These are phyloP conservation scores for Cytospora schulzeri DNA, from an alignment of 2,329 filamentous ascomycete genomes.

Conservation along the genomic window DNA sequence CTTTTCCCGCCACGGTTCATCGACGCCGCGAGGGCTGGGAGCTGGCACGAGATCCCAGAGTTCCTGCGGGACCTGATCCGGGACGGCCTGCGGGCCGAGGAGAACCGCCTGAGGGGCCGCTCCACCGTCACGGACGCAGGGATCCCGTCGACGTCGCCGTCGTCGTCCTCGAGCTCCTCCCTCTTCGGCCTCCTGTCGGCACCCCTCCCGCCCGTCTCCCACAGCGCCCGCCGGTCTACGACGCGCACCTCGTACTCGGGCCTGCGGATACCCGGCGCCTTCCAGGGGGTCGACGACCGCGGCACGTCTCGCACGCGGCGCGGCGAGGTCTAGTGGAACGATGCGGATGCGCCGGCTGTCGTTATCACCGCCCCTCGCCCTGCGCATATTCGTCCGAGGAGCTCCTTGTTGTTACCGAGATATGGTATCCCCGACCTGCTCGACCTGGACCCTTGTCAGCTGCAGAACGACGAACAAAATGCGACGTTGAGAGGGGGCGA, in stretches of 20 bases:
- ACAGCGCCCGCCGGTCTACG: conserved; percentile 3
- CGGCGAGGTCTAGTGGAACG: conserved; percentile 20
- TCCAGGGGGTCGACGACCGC: conserved; percentile 15
- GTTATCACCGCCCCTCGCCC: conserved; percentile 8
- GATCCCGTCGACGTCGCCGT: conserved; percentile 15
- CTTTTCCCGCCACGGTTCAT: conserved; percentile 56
- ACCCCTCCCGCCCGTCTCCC: conserved; percentile 10
- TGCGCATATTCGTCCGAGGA: neutral
- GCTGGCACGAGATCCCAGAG: conserved; percentile 61
- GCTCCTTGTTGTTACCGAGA: neutral
- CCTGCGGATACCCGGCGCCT: conserved; percentile 23
- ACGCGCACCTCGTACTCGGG: conserved; percentile 22
- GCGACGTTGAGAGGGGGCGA: neutral
- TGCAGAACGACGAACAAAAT: neutral
- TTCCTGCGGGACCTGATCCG: conserved; percentile 56
- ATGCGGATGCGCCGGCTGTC: neutral
- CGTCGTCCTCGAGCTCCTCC: conserved; percentile 25
- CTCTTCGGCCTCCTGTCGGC: conserved; percentile 21
- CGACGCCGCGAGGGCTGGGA: conserved; percentile 55
- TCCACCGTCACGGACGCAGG: conserved; percentile 16
- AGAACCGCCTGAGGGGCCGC: conserved; percentile 26
- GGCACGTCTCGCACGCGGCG: conserved; percentile 21
- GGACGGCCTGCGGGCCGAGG: conserved; percentile 47
- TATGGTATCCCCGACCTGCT: neutral
- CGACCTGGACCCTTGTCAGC: neutral